A percentile compares a stretch with the other conserved stretches of the same genome.
Evolutionary conservation across 129 eudicot genomes (phyloP).

Genomic region (Centella asiatica): DNA sequence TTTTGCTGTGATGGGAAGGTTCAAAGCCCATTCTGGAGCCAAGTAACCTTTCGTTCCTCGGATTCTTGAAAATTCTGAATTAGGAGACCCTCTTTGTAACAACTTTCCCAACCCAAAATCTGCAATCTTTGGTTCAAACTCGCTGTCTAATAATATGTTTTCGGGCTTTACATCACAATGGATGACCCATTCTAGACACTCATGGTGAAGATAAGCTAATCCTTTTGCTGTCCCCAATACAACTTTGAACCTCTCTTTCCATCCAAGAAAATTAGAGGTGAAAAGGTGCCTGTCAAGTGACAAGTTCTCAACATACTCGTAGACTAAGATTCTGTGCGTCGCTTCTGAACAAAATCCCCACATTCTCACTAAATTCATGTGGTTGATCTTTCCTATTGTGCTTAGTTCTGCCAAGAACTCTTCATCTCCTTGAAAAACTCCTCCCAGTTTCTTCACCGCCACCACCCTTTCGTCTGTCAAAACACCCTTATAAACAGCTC

Average conservation of each 20-base stretch:
- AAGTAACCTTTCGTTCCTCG: too few species aligned
- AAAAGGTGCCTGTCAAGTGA: constrained; percentile 45
- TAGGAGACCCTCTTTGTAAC: too few species aligned
- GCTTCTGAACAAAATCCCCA: constrained; percentile 43
- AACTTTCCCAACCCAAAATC: too few species aligned
- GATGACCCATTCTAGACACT: too few species aligned
- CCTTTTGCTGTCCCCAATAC: too few species aligned
- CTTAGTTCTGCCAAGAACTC: constrained; percentile 46
- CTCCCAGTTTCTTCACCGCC: too few species aligned
- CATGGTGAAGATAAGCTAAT: constrained; percentile 48
- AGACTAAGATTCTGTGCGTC: constrained; percentile 31
- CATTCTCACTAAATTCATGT: too few species aligned
- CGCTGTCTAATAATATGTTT: too few species aligned
- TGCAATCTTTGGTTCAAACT: too few species aligned
- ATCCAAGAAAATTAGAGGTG: constrained; percentile 20
- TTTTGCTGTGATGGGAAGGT: constrained; percentile 48
- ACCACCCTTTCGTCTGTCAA: constrained; percentile 29
- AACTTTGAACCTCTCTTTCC: constrained; percentile 35
- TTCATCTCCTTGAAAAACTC: constrained; percentile 24
- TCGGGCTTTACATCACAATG: too few species aligned
- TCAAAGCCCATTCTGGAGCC: constrained; percentile 27
- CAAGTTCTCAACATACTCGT: constrained; percentile 32
- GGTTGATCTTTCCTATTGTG: constrained; percentile 39
- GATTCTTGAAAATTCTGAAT: too few species aligned
- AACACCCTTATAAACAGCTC: too few species aligned